These are phyloP conservation scores for Hebeloma cylindrosporum DNA, from an alignment of 768 basidiomycete genomes.

Conservation along the genomic window DNA sequence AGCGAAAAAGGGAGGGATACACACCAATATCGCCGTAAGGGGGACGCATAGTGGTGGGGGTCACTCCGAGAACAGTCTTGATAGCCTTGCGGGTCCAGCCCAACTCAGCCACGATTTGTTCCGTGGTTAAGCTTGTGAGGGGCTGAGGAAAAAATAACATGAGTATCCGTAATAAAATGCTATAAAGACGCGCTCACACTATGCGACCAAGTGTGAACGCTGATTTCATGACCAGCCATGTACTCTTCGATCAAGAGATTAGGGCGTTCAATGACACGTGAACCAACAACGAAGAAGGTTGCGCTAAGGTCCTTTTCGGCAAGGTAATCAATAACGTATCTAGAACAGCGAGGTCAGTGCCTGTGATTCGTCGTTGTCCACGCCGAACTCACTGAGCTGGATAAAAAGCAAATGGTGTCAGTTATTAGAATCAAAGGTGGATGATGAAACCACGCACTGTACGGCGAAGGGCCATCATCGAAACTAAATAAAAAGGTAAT, in stretches of 20 bases:
- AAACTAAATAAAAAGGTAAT: conserved; percentile 41
- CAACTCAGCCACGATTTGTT: conserved; percentile 88
- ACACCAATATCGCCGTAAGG: conserved; percentile 80
- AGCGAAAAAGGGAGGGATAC: conserved; percentile 1
- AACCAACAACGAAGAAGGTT: conserved; percentile 92
- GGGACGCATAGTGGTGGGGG: conserved; percentile 76
- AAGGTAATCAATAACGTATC: conserved; percentile 74
- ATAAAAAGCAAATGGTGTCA: conserved; percentile 13
- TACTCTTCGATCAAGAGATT: conserved; percentile 75
- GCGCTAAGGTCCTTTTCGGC: conserved; percentile 59
- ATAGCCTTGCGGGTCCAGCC: conserved; percentile 91
- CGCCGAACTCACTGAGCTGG: conserved; percentile 44
- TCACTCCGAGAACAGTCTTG: conserved; percentile 70
- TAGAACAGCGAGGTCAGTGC: conserved; percentile 20
- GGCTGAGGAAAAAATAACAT: conserved; percentile 36
- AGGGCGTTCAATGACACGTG: conserved; percentile 80
- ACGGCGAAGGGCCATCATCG: conserved; percentile 85
- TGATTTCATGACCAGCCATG: conserved; percentile 77
- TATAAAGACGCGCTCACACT: conserved; percentile 37
- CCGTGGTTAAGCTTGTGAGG: conserved; percentile 71
- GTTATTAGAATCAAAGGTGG: background rate
- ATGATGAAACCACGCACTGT: conserved; percentile 54
- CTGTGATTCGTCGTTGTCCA: background rate
- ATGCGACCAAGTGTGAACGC: conserved; percentile 93
- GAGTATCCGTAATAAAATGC: background rate